Percentiles rank a stretch among this genome's conserved stretches.
phyloP scores from a whole-genome alignment of 2,329 filamentous ascomycete genomes.

The Diaporthe sp. region DNA sequence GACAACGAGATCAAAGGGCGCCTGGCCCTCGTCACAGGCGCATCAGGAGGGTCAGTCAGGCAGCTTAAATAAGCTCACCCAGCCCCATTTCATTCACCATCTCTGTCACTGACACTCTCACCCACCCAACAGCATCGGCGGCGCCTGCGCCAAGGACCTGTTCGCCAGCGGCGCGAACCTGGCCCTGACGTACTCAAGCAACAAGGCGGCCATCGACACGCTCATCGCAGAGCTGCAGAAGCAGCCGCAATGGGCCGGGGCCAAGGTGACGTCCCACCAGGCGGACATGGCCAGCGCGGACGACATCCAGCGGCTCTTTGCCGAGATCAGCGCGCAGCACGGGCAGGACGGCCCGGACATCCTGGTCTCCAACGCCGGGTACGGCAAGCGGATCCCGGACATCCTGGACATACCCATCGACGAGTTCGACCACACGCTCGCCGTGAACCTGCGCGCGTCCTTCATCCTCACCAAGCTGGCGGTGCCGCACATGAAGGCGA shows the following conservation, averaged over 20 bases:
- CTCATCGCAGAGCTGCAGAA: conserved; percentile 59
- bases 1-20: conserved; percentile 65
- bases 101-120: conserved; percentile 25
- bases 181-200: conserved; percentile 71
- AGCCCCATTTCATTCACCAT: neutral
- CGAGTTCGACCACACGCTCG: conserved; percentile 75
- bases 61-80: too few relatives aligned
- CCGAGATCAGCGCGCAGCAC: conserved; percentile 67
- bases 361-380: conserved; percentile 75
- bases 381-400: conserved; percentile 71
- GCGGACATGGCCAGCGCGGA: conserved; percentile 69
- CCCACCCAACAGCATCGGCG: conserved; percentile 65
- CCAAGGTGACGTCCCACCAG: conserved; percentile 66
- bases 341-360: conserved; percentile 70
- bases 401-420: conserved; percentile 73
- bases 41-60: conserved; percentile 68
- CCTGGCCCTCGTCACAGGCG: conserved; percentile 72
- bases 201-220: conserved; percentile 59
- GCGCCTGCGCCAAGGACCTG: conserved; percentile 70
- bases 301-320: conserved; percentile 67
- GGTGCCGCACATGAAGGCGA: conserved; percentile 71
- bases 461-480: conserved; percentile 74
- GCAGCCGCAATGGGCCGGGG: conserved; percentile 50
- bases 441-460: conserved; percentile 72
- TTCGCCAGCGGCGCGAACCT: conserved; percentile 65